phyloP scores from a whole-genome alignment of 2,329 filamentous ascomycete genomes.

The Aspergillus caelatus region DNA sequence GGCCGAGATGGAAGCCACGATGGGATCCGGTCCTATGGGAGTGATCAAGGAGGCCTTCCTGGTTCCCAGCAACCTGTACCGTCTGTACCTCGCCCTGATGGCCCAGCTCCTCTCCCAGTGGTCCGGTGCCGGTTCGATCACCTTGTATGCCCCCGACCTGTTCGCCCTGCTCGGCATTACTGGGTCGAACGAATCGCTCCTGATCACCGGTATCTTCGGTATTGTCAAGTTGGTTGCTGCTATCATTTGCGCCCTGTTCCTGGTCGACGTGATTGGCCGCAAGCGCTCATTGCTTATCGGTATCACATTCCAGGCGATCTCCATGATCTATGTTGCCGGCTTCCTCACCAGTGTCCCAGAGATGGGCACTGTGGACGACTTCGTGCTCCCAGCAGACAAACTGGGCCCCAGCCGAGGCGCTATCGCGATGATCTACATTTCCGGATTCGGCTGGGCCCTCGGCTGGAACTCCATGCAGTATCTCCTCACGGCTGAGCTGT shows the following conservation, averaged over 20 bases:
- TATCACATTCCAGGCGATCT: constrained; percentile 61
- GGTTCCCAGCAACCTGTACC: constrained; percentile 69
- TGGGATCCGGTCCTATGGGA: constrained; percentile 66
- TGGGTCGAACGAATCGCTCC: constrained; percentile 68
- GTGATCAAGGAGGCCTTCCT: constrained; percentile 70
- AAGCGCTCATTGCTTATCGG: constrained; percentile 67
- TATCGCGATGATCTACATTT: constrained; percentile 73
- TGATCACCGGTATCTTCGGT: constrained; percentile 75
- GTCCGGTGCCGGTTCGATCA: constrained; percentile 74
- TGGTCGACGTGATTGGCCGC: constrained; percentile 77
- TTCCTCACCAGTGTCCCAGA: constrained; percentile 66
- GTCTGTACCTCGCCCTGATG: constrained; percentile 68
- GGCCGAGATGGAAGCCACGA: constrained; percentile 71
- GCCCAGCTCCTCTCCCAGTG: constrained; percentile 75
- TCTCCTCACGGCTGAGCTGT: constrained; percentile 75
- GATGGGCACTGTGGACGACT: constrained; percentile 54
- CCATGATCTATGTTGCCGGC: constrained; percentile 65
- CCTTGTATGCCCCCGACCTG: constrained; percentile 73
- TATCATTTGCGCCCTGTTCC: constrained; percentile 72
- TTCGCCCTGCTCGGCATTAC: constrained; percentile 72
- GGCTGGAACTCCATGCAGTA: constrained; percentile 80
- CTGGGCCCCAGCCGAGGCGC: constrained; percentile 63
- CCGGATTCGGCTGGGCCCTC: constrained; percentile 69
- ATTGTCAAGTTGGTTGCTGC: constrained; percentile 72
- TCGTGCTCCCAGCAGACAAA: constrained; percentile 52